Base-by-base conservation (phyloP, 2,329 filamentous ascomycete genomes). In the Myotisia sp. region DNA sequence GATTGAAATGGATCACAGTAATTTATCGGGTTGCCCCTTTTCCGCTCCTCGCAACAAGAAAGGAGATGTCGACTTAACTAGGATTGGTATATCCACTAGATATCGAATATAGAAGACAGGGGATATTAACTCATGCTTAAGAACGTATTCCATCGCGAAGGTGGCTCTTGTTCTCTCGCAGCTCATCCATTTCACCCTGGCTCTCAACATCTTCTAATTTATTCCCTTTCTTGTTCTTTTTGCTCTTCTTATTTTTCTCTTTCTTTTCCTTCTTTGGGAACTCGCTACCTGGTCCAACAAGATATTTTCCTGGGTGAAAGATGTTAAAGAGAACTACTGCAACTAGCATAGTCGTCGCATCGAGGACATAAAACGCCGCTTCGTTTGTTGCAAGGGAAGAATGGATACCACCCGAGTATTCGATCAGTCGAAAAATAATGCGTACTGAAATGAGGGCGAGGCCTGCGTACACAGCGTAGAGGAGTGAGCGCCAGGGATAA, bases 351-450 rank as follows among this genome's bases (percentile, higher is more conserved):
- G 58, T 58, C 4, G 50, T 38, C 1, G 52, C 52, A 38, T 63
- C 60, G 8, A 62, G 51, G 13, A 47, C 48, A 22, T 63, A 59
- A 30, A 62, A 52, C 2, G 48, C 53, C 6, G 58, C 47, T 19
- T 58, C 53, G 27, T 51, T 42, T 13, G 51, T 55, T 5, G 55
- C 55, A 14, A 58, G 52, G 16, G 65, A 53, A 8, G 65, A 49
- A 17, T 51, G 43, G 0, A 62, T 54, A n/a, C 67, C 47, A 33
- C 58, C 60, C 41, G 72, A 74, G 53, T 70, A 74, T 50, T 76
- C 70, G n/a, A 71, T 59, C 0, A 69, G 59, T 5, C 72, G 65
- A 47, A 64, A 76, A 36, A 75, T 60, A 36, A 70, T 75, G 14
- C 72, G 64, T 1, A 58, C 49, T 5, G 66, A 51, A 37, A 76